Evolutionary conservation across 768 basidiomycete species (phyloP).

Genomic region (Amanita brunnescens): DNA sequence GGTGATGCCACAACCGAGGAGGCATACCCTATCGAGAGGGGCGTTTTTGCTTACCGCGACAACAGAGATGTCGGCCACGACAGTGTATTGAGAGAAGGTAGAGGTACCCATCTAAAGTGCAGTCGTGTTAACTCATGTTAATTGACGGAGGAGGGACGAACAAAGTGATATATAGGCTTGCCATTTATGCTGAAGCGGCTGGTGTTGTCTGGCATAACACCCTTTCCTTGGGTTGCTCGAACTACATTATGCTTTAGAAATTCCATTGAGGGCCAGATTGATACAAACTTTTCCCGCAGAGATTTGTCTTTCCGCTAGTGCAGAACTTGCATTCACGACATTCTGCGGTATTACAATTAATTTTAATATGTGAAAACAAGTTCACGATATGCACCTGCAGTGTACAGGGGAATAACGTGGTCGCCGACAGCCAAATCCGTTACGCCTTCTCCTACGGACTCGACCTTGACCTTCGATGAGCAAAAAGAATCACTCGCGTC

Average conservation of each 20-base stretch:
- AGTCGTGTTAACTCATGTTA: slow-evolving; percentile 1
- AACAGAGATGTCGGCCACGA: slow-evolving; percentile 94
- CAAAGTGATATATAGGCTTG: slow-evolving; percentile 84
- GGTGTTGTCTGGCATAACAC: slow-evolving; percentile 88
- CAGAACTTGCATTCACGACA: slow-evolving; percentile 98
- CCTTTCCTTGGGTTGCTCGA: slow-evolving; percentile 87
- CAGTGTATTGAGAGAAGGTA: slow-evolving; percentile 99
- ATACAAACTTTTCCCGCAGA: slow-evolving; percentile 79
- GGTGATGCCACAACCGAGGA: slow-evolving; percentile 94
- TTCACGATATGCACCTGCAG: slow-evolving; percentile 56
- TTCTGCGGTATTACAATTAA: slow-evolving; percentile 36
- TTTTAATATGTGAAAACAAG: background rate
- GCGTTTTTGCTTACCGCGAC: slow-evolving; percentile 83
- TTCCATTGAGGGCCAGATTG: background rate
- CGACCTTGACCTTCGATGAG: slow-evolving; percentile 50
- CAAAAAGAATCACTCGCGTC: background rate
- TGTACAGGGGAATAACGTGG: slow-evolving; percentile 96
- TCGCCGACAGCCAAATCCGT: slow-evolving; percentile 71
- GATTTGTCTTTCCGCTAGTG: slow-evolving; percentile 96
- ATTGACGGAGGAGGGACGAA: slow-evolving; percentile 28
- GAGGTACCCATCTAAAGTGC: slow-evolving; percentile 89
- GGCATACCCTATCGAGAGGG: slow-evolving; percentile 92
- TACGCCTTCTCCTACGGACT: slow-evolving; percentile 97
- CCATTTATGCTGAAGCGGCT: slow-evolving; percentile 88
- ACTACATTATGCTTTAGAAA: slow-evolving; percentile 35